A percentile compares a stretch with the other conserved stretches of the same genome.
These are phyloP conservation scores for Corynascus novoguineensis DNA, from an alignment of 495 filamentous ascomycete species.

Conservation along the genomic window DNA sequence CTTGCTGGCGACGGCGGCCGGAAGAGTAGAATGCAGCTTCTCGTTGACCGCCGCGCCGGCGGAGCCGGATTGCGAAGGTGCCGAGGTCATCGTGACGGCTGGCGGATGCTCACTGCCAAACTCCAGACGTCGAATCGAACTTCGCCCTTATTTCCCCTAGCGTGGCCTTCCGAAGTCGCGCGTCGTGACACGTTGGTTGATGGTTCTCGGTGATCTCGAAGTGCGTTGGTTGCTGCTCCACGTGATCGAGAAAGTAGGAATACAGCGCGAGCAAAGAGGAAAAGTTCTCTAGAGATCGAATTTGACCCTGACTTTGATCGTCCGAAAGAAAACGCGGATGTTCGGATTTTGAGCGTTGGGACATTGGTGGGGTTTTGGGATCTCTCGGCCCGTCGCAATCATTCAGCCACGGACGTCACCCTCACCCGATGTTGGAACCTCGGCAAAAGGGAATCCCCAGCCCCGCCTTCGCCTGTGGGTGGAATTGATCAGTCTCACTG, in stretches of 20 bases:
- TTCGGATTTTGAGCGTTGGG: background rate
- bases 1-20: slow-evolving; percentile 36
- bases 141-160: background rate
- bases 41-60: slow-evolving; percentile 2
- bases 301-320: background rate
- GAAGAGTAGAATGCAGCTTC: slow-evolving; percentile 29
- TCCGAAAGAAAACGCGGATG: background rate
- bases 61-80: background rate
- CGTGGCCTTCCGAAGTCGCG: background rate
- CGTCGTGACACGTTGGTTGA: background rate
- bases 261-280: background rate
- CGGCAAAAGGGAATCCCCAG: slow-evolving; percentile 28
- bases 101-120: no score
- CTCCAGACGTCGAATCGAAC: no score
- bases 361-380: slow-evolving; percentile 5
- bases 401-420: slow-evolving; percentile 30
- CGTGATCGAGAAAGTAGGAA: background rate
- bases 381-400: slow-evolving; percentile 6
- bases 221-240: background rate
- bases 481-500: slow-evolving; percentile 4
- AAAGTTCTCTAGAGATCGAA: background rate
- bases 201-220: background rate
- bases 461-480: background rate
- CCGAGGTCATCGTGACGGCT: background rate
- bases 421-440: slow-evolving; percentile 21